Percentiles rank a stretch among this genome's conserved stretches.
Conservation (phyloP, 495 filamentous ascomycete genomes). For the Xylaria palmicola region DNA sequence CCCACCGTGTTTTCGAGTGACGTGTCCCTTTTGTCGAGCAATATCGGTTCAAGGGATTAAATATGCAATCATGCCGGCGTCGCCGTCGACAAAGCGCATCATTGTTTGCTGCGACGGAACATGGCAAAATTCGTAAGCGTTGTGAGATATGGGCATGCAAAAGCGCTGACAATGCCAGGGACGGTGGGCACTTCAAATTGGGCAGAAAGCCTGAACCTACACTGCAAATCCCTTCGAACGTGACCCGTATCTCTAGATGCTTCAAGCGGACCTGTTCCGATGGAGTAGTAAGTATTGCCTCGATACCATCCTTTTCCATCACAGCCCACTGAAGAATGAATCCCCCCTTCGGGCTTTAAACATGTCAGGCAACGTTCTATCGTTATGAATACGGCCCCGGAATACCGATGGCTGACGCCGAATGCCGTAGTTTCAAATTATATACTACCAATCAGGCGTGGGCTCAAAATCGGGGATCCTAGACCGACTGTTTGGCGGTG, state of each 20-base stretch:
- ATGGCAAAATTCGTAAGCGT: slow-evolving; percentile 39
- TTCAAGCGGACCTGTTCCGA: slow-evolving; percentile 35
- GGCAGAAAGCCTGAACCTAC: slow-evolving; percentile 28
- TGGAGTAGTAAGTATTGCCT: slow-evolving; percentile 21
- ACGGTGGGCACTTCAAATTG: slow-evolving; percentile 37
- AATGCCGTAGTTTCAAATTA: slow-evolving; percentile 33
- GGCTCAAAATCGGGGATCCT: slow-evolving; percentile 44
- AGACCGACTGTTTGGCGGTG: slow-evolving; percentile 49
- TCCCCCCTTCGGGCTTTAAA: too few species aligned
- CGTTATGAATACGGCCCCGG: too few species aligned
- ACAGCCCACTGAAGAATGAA: too few species aligned
- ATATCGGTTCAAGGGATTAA: not conserved
- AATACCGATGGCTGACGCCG: not conserved
- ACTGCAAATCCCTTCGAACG: slow-evolving; percentile 47
- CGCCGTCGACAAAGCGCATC: slow-evolving; percentile 33
- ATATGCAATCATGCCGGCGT: not conserved
- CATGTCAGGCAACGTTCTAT: too few species aligned
- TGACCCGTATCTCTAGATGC: slow-evolving; percentile 49
- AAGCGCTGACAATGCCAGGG: slow-evolving; percentile 21
- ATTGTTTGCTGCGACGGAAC: slow-evolving; percentile 53
- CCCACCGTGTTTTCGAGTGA: not conserved
- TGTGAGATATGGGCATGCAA: not conserved
- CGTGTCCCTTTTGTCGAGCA: not conserved
- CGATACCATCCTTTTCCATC: too few species aligned
- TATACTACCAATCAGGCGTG: slow-evolving; percentile 53